Evolutionary conservation across 805 yeast species (phyloP).

Genomic region (Metschnikowia picachoensis): DNA sequence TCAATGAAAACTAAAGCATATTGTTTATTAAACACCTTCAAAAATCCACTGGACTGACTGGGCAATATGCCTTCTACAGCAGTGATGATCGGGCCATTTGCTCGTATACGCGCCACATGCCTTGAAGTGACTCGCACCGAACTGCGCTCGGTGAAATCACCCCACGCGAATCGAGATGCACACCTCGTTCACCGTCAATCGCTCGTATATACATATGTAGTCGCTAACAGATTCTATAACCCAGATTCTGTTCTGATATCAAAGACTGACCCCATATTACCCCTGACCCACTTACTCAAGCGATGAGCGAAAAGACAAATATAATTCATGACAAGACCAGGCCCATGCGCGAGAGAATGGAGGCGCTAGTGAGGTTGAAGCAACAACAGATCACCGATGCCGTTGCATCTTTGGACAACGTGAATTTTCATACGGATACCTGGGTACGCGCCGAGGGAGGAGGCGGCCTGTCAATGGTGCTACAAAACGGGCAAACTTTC

Average conservation of each 20-base stretch:
- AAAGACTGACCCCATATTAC: no score
- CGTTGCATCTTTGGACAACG: slow-evolving; percentile 53
- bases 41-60: no score
- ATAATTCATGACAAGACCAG: slow-evolving; percentile 29
- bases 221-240: no score
- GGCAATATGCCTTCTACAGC: no score
- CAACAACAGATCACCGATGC: slow-evolving; percentile 65
- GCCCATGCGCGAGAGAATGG: slow-evolving; percentile 79
- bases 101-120: background rate
- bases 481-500: slow-evolving; percentile 82
- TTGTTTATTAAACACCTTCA: no score
- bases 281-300: no score
- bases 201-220: no score
- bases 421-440: slow-evolving; percentile 65
- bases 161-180: slow-evolving; percentile 5
- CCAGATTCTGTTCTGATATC: no score
- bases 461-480: slow-evolving; percentile 85
- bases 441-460: slow-evolving; percentile 83
- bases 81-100: background rate
- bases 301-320: slow-evolving; percentile 3
- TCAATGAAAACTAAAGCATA: no score
- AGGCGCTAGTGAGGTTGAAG: slow-evolving; percentile 69
- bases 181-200: background rate
- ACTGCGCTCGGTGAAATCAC: background rate
- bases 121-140: background rate